These are phyloP conservation scores for Citrus hindsii DNA, from an alignment of 345 rosid genomes.

Conservation along the genomic window DNA sequence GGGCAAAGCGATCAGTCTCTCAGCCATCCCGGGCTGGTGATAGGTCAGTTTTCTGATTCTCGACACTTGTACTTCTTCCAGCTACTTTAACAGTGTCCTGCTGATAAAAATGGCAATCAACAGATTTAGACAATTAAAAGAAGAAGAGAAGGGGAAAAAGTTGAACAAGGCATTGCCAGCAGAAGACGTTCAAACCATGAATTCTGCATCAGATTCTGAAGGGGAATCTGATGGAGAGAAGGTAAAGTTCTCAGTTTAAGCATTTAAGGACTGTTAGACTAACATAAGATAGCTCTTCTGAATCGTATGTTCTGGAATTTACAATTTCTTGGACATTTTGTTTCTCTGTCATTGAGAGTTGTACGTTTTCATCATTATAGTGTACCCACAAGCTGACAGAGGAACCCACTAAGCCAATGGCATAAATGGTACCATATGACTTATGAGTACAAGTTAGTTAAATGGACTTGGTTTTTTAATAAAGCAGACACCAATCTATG, in stretches of 20 bases:
- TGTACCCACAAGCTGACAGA: neutral
- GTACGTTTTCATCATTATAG: neutral
- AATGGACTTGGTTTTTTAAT: neutral
- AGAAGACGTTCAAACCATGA: slow-evolving; percentile 40
- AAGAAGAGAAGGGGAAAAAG: slow-evolving; percentile 59
- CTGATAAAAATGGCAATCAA: slow-evolving; percentile 16
- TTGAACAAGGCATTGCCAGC: slow-evolving; percentile 49
- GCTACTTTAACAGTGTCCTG: slow-evolving; percentile 11
- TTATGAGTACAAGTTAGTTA: slow-evolving; percentile 1
- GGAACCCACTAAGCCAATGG: neutral
- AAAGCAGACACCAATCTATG: neutral
- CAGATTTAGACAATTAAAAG: slow-evolving; percentile 82
- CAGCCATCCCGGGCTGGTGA: slow-evolving; percentile 68
- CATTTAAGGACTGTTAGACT: neutral
- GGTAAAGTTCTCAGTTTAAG: slow-evolving; percentile 35
- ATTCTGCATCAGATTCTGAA: slow-evolving; percentile 56
- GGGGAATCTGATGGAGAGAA: slow-evolving; percentile 58
- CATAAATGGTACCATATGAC: neutral
- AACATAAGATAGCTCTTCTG: neutral
- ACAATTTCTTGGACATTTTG: neutral
- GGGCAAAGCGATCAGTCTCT: slow-evolving; percentile 80
- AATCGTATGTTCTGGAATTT: neutral
- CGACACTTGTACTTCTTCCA: neutral
- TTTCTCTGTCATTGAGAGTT: neutral
- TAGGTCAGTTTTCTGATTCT: slow-evolving; percentile 40